Base-by-base conservation (phyloP, 192 early-diverging fungal genomes). In the Coemansia sp. region DNA sequence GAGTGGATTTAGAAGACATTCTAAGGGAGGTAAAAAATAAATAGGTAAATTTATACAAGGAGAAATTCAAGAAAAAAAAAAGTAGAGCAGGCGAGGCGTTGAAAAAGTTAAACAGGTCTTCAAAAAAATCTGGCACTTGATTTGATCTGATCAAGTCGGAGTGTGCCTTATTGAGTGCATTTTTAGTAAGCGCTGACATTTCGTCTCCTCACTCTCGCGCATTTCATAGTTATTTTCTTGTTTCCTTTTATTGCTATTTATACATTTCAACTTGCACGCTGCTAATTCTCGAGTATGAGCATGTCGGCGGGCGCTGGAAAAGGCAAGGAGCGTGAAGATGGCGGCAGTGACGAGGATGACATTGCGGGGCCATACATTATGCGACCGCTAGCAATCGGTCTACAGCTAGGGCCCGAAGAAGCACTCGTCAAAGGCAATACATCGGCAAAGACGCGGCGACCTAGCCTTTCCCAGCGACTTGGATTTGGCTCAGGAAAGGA, bases 381-480 rank as follows among this genome's bases (percentile, higher is more conserved):
- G 5, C 72, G 64, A 27, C 18, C 80, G 12, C 24, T 78, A 52
- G 74, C 72, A 20, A 34, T 71, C 33, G 80, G 72, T 3, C 27
- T 83, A 8, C 61, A 67, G 27, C 57, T 65, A 49, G 69, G 73
- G 20, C 34, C 62, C 18, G 62, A 65, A 20, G n/a, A 52, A 8
- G 49, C 62, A 15, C 49, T 24, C 49, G 6, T 22, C 49, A 52
- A 52, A 11, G 33, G 12, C 33, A 24, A 43, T 38, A 49, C 49
- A 63, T 46, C 41, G 29, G n/a, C 53, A 20, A 65, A 55, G 65
- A n/a, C 66, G 8, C 76, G 81, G 71, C 72, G 77, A 58, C 73
- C 50, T 62, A 84, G 82, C 49, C 78, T 84, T 43, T 62, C 82
- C 5, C 82, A 84, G 47, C 71, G 82, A 3, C 69, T 84, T 1